phyloP scores from a whole-genome alignment of 768 basidiomycete genomes.

The Phlebiopsis gigantea region DNA sequence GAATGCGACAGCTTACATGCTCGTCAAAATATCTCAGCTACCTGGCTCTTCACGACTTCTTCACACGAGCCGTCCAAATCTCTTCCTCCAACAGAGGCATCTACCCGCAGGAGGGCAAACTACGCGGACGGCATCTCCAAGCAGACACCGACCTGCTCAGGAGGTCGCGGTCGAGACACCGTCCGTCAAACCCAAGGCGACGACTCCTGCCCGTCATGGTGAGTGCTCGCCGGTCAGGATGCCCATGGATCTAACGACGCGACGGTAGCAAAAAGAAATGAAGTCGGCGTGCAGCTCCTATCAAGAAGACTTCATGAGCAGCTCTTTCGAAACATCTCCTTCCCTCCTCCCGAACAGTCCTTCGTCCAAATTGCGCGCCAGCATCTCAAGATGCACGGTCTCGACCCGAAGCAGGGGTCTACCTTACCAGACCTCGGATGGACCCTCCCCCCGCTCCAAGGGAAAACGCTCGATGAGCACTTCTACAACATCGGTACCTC shows the following conservation, averaged over 20 bases:
- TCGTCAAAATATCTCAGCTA: constrained; percentile 9
- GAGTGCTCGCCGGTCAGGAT: not conserved
- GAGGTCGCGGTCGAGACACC: not conserved
- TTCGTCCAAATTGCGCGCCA: constrained; percentile 73
- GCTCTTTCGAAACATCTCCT: constrained; percentile 67
- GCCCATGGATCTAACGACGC: constrained; percentile 12
- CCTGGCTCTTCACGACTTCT: constrained; percentile 14
- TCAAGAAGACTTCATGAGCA: constrained; percentile 77
- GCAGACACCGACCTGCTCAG: not conserved
- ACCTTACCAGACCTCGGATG: constrained; percentile 76
- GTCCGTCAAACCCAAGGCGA: not conserved
- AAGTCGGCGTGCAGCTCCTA: constrained; percentile 90
- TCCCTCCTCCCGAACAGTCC: constrained; percentile 52
- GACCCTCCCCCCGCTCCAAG: constrained; percentile 80
- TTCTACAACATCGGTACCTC: constrained; percentile 74
- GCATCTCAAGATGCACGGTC: constrained; percentile 77
- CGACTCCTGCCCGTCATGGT: not conserved
- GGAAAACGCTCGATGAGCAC: constrained; percentile 78
- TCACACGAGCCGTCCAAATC: constrained; percentile 10
- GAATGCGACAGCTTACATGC: constrained; percentile 13
- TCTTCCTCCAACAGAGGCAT: constrained; percentile 9
- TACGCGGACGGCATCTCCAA: not conserved
- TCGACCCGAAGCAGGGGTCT: constrained; percentile 77
- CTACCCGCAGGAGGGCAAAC: constrained; percentile 15
- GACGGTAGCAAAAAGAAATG: constrained; percentile 62